Base-by-base conservation (phyloP, 805 yeast genomes). In the Hanseniaspora occidentalis region DNA sequence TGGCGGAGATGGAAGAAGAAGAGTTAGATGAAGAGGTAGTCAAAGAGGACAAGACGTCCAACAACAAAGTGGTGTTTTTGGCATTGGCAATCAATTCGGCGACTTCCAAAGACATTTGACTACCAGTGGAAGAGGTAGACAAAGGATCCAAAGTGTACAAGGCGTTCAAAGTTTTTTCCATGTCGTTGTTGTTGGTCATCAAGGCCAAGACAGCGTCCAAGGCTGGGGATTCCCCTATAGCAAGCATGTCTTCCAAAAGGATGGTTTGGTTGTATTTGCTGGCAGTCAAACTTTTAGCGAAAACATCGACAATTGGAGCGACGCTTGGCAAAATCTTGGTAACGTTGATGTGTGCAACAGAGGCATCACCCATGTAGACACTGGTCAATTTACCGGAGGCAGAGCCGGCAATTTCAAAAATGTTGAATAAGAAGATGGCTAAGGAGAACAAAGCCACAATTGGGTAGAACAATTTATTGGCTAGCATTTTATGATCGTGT, bases 311-410 rank as follows among this genome's bases (percentile, higher is more conserved):
- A 16, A 58, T 45, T n/a, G 60, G 54, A 14, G 46, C 47, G 7
- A 56, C 43, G 29, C 49, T 44, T 27, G 64, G 64, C 20, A 58
- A 38, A 43, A 57, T 55, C 40, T 59, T 59, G 21, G 60, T 50
- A 17, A 57, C 58, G 35, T 59, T 59, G 38, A 59, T 52, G 27
- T 52, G 54, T 17, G 51, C 45, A 35, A 59, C 52, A 39, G 53
- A 53, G 24, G 61, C 60, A 31, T 56, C 52, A 39, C 61, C 61
- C 23, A 59, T 42, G 38, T 51, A 58, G 29, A 59, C 47, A 26
- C 52, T 39, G 21, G 62, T 61, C 31, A 45, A 48, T 36, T 55
- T 53, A 42, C 57, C 52, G 2, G 58, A 45, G 9, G 56, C 45
- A 8, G 61, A 50, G 38, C 64, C 64, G 5, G 58, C 54, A 5